These are phyloP conservation scores for Colletotrichum agaves DNA, from an alignment of 2,329 filamentous ascomycete genomes.

Conservation along the genomic window DNA sequence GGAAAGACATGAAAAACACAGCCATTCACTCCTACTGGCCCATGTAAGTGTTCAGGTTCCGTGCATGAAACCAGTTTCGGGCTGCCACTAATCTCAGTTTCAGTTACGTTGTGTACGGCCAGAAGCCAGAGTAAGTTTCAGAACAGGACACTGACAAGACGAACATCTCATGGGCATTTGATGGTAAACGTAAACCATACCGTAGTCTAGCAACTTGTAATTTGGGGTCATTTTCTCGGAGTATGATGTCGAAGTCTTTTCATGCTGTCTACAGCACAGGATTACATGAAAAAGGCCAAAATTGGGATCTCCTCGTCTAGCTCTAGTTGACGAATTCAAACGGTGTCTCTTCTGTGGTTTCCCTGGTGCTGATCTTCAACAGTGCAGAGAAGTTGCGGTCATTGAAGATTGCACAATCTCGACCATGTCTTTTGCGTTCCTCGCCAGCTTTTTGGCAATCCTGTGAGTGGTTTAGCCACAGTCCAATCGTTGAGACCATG, in stretches of 20 bases:
- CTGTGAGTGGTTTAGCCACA: neutral
- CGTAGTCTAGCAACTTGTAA: too few relatives aligned
- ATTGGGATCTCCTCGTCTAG: too few relatives aligned
- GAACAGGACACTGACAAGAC: too few relatives aligned
- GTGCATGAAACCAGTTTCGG: too few relatives aligned
- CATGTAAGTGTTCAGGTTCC: conserved; percentile 2
- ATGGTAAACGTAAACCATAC: too few relatives aligned
- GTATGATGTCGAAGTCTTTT: neutral
- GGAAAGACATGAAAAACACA: conserved; percentile 42
- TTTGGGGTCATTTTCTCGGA: too few relatives aligned
- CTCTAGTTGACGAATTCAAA: neutral
- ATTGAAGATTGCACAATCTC: neutral
- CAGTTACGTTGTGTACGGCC: conserved; percentile 34
- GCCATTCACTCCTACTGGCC: conserved; percentile 41
- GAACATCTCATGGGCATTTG: too few relatives aligned
- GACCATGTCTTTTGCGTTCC: neutral
- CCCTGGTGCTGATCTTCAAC: conserved; percentile 1
- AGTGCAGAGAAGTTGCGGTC: neutral
- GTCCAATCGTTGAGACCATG: too few relatives aligned
- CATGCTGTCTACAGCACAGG: neutral
- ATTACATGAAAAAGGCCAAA: too few relatives aligned
- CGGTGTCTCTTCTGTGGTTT: neutral
- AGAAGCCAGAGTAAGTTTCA: conserved; percentile 16
- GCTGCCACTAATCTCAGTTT: neutral
- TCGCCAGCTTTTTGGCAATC: neutral